Conservation (phyloP, 306 rosid genomes). For the Lotus japonicus region DNA sequence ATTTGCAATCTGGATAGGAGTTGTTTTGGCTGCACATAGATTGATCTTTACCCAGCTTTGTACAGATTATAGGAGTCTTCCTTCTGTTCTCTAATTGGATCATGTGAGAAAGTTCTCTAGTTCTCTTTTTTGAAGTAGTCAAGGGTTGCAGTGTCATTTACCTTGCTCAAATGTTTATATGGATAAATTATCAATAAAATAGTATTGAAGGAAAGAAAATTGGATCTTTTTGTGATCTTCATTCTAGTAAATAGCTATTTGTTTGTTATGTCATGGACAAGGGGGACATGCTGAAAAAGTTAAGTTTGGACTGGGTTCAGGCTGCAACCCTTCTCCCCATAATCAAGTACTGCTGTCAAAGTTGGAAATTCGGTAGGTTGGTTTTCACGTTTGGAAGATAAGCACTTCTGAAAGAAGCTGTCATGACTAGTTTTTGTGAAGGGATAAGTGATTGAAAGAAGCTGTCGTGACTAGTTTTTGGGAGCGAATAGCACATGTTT, state of each 20-base stretch:
- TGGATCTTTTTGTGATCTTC: constrained; percentile 16
- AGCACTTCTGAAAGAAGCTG: too few relatives aligned
- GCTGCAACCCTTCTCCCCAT: neutral
- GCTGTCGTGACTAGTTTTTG: too few relatives aligned
- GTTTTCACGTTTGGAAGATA: too few relatives aligned
- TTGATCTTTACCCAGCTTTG: constrained; percentile 37
- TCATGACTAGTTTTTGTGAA: too few relatives aligned
- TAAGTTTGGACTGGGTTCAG: constrained; percentile 20
- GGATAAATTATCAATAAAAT: constrained; percentile 40
- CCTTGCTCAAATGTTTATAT: constrained; percentile 44
- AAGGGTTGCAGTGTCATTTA: constrained; percentile 39
- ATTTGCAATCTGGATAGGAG: constrained; percentile 32
- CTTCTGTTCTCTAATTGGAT: constrained; percentile 26
- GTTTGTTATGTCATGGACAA: constrained; percentile 14
- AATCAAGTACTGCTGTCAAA: too few relatives aligned
- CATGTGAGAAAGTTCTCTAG: constrained; percentile 27
- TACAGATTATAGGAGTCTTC: constrained; percentile 54
- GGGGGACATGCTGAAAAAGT: constrained; percentile 24
- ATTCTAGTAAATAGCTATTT: constrained; percentile 15
- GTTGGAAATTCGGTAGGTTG: too few relatives aligned
- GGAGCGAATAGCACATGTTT: too few relatives aligned
- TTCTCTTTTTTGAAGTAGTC: constrained; percentile 27
- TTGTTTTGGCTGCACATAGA: constrained; percentile 61
- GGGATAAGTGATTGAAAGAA: too few relatives aligned
- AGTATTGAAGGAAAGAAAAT: constrained; percentile 26